Percentiles rank a stretch among this genome's conserved stretches.
Evolutionary conservation across 208 protist genomes (phyloP).

Genomic region (Blastocrithidia nonstop): DNA sequence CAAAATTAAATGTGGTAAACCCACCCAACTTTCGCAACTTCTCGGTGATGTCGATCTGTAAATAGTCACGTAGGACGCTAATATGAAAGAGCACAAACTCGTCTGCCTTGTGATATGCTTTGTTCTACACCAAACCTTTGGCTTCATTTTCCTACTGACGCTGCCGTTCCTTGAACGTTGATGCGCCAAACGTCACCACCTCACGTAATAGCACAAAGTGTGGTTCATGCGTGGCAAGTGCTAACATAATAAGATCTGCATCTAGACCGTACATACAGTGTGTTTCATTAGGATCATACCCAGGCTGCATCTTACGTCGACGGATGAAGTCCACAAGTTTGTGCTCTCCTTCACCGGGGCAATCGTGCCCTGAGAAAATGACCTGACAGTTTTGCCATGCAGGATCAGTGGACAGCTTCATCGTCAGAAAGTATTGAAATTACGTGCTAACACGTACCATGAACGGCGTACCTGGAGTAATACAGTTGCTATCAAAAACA

Average conservation of each 20-base stretch:
- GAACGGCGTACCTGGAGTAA: slow-evolving; percentile 97
- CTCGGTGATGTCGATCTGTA: slow-evolving; percentile 77
- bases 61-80: slow-evolving; percentile 91
- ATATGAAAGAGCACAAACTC: slow-evolving; percentile 88
- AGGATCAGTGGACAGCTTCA: slow-evolving; percentile 84
- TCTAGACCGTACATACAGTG: slow-evolving; percentile 98
- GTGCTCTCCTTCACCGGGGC: slow-evolving; percentile 98
- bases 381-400: slow-evolving; percentile 89
- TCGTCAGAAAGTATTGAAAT: slow-evolving; percentile 91
- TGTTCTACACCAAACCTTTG: slow-evolving; percentile 71
- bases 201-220: slow-evolving; percentile 96
- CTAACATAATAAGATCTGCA: slow-evolving; percentile 97
- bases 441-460: slow-evolving; percentile 89
- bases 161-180: slow-evolving; percentile 53
- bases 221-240: slow-evolving; percentile 91
- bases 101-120: slow-evolving; percentile 60
- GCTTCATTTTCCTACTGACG: slow-evolving; percentile 53
- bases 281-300: slow-evolving; percentile 89
- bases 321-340: slow-evolving; percentile 99
- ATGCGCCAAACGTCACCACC: slow-evolving; percentile 74
- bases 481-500: slow-evolving; percentile 96
- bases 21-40: slow-evolving; percentile 7
- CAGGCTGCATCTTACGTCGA: slow-evolving; percentile 73
- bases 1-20: slow-evolving; percentile 52
- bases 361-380: slow-evolving; percentile 90